Base-by-base conservation (phyloP, 257 asterid genomes). In the Lycium ferocissimum region DNA sequence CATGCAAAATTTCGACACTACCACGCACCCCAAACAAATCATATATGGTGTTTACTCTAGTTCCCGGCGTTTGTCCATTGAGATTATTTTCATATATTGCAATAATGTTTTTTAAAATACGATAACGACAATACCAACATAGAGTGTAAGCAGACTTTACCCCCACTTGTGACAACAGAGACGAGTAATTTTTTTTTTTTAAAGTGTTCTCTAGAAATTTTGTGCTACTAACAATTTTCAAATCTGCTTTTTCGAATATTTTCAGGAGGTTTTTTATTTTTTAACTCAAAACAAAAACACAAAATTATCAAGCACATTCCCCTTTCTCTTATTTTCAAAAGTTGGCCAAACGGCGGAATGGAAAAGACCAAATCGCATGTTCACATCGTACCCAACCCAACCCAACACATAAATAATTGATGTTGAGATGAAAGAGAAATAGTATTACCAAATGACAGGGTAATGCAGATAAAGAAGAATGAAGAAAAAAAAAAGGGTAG, bases 371-470 rank as follows among this genome's bases (percentile, higher is more conserved):
- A 78, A 78, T 33, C 9, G 40, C 49, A 33, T 33, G 65, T 78
- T 15, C 45, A 78, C 66, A 26, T 33, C 14, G 33, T 47, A 53
- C 58, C 38, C 38, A 45, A 45, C 58, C 38, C 38, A 45, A 45
- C n/a, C 9, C 9, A 45, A 73, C 5, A 75, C 12, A 75, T 1
- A 9, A 18, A 12, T 69, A 20, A 37, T 69, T 14, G 37, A 69
- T 69, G 51, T 15, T 6, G 26, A 54, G 18, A 54, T 18, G 66
- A 18, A 59, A 1, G 20, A 40, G 53, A 53, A 58, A n/a, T 54
- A 72, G 38, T 7, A 78, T 10, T 78, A 78, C 82, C 82, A 76
- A 75, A 75, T 75, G 20, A 75, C 33, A 75, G 13, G 43, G 53
- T 49, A 12, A 53, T 26, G 65, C 82, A 26, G 40, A 49, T 7